phyloP scores from a whole-genome alignment of 2,329 filamentous ascomycete species.

The Pseudogymnoascus sp. region DNA sequence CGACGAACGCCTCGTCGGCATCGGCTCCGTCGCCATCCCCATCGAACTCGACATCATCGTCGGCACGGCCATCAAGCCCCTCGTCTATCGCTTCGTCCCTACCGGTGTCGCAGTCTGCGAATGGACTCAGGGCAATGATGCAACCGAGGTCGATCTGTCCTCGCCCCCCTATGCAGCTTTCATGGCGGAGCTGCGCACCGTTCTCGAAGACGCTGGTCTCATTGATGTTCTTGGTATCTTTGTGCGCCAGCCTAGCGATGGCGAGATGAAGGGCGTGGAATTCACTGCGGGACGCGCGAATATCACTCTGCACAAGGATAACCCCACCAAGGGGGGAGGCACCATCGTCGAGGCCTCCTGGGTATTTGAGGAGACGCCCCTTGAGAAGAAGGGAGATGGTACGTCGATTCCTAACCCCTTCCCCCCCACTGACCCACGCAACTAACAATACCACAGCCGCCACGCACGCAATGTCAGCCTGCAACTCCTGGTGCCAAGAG shows the following conservation, averaged over 20 bases:
- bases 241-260: not conserved
- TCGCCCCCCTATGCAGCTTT: not conserved
- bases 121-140: not conserved
- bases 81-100: not conserved
- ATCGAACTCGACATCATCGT: not conserved
- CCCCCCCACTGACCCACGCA: not conserved
- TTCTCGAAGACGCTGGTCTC: not conserved
- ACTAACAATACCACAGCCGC: not conserved
- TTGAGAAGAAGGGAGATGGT: not conserved
- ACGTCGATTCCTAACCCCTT: not conserved
- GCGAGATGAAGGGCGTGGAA: not conserved
- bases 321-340: not conserved
- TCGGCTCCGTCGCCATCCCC: constrained; percentile 12
- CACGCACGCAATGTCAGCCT: not conserved
- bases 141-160: not conserved
- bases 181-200: not conserved
- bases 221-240: not conserved
- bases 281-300: not conserved
- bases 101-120: not conserved
- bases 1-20: constrained; percentile 25
- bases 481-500: not conserved
- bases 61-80: not conserved
- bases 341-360: not conserved
- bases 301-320: not conserved
- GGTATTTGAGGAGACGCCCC: not conserved